Evolutionary conservation across 2,329 filamentous ascomycete species (phyloP), one percentile per base, ranked within the genome.

Genomic region (Colletotrichum cereale): DNA sequence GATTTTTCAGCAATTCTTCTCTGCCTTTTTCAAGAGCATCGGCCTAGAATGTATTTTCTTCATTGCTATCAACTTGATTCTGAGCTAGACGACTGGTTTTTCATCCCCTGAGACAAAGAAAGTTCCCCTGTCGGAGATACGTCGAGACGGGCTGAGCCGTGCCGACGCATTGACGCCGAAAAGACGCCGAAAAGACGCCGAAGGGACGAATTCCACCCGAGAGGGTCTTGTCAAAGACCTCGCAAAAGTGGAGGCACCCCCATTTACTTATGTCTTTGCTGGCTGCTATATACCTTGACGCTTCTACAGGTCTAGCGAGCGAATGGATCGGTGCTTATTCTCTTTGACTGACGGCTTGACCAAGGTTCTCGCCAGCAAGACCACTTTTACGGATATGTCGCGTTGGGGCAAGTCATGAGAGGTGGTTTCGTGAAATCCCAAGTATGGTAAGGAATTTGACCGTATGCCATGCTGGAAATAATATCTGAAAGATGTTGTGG

Each of bases 1-100:
- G 64, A 88, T 92, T 74, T 88, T 92, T 76, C 88, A 92, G 78
- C 90, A 92, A 73, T 92, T 92, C 83, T 92, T 92, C 84, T 90
- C 90, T 18, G 87, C 85, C 8, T 92, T 92, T 81, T 84, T 92
- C 21, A 82, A 86, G 62, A 89, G 91, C 75, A 78, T 79, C 26
- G 84, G 83, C 11, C 82, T 86, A 34, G 80, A 81, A 62, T 84
- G 82, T 40, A 76, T 84, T 10, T 81, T 79, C 68, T 80, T 81
- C 74, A 79, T 80, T 75, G 72, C 77, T 11, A 73, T 84, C 56
- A 85, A 88, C 75, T 79, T 87, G 74, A 71, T 86, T 38, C 81
- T 88, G 12, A 81, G 18, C 42, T 80, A 29, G 87, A 86, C 67
- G 85, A 87, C 52, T 87, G 75, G 74, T 87, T 87, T 77, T 81